Evolutionary conservation across 768 basidiomycete genomes (phyloP), one percentile per base, ranked within the genome.

Genomic region (Mycena latifolia): DNA sequence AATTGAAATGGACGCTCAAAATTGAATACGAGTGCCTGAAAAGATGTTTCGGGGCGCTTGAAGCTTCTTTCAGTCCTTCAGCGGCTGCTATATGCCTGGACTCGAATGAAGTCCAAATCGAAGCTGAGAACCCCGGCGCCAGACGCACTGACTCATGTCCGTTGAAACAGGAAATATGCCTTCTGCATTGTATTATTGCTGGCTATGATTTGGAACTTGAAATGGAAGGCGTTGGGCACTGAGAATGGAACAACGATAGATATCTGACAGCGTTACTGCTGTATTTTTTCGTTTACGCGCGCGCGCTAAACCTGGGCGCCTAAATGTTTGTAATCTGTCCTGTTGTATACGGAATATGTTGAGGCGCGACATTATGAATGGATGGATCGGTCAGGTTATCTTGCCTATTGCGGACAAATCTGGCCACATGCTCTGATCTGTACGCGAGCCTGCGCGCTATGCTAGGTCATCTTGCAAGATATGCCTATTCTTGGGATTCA

Each of bases 41-140:
- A 47, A 47, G 46, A 47, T 47, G 46, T 47, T 47, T 47, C 46
- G 46, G 46, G 46, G 46, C n/a, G 46, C 46, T 47, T 47, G 46
- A 47, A 47, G 46, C 46, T 47, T 47, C 46, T 47, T 47, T 47
- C 46, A 47, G 46, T 47, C 24, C 46, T 47, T 47, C 46, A 24
- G 46, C 46, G n/a, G 46, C 46, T 24, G 46, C 46, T 47, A 47
- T 47, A 47, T 18, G 46, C 46, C 46, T 24, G 25, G 46, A 47
- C 46, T 47, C 46, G 46, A 47, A n/a, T 47, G 46, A 47, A 47
- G 46, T 27, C 46, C 46, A 47, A 47, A 47, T 47, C 46, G 46
- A 47, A 47, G 46, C 46, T 47, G 46, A 47, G 15, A 47, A 47
- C 46, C 46, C 46, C 46, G 46, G 46, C 46, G 46, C 46, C n/a